Conservation (phyloP, 768 basidiomycete species). For the Crassisporium funariophilum region DNA sequence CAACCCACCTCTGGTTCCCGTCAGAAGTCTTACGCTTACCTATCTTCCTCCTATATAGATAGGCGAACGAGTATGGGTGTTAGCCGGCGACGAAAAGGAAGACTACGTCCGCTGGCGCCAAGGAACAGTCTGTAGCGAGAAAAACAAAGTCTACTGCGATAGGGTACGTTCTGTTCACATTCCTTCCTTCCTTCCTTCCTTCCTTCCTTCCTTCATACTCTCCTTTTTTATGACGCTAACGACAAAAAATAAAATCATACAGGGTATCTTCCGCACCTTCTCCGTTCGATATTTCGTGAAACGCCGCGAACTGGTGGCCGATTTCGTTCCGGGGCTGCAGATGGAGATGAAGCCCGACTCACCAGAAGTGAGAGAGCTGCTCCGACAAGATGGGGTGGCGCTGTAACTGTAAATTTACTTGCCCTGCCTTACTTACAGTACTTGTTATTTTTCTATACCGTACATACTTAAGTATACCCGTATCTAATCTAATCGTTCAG, state of each 20-base stretch:
- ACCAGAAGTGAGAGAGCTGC: constrained; percentile 23
- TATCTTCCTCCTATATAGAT: neutral
- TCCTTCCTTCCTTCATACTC: too few relatives aligned
- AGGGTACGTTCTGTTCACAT: neutral
- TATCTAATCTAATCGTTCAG: too few relatives aligned
- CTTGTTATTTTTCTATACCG: too few relatives aligned
- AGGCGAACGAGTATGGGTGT: constrained; percentile 18
- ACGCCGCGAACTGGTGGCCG: neutral
- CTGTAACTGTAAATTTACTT: too few relatives aligned
- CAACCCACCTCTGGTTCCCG: neutral
- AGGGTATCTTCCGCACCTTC: neutral
- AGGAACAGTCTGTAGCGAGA: neutral
- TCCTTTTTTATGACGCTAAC: too few relatives aligned
- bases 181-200: too few relatives aligned
- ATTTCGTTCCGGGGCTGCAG: constrained; percentile 15
- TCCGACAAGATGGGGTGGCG: constrained; percentile 17
- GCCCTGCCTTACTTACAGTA: too few relatives aligned
- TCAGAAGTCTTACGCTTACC: neutral
- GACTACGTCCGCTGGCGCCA: neutral
- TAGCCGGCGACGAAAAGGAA: neutral
- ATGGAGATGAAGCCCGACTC: constrained; percentile 24
- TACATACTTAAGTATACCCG: too few relatives aligned
- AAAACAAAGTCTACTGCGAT: neutral
- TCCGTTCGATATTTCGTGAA: neutral
- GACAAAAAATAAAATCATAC: too few relatives aligned